Conservation (phyloP, 306 rosid species). For the Sophora flavescens region DNA sequence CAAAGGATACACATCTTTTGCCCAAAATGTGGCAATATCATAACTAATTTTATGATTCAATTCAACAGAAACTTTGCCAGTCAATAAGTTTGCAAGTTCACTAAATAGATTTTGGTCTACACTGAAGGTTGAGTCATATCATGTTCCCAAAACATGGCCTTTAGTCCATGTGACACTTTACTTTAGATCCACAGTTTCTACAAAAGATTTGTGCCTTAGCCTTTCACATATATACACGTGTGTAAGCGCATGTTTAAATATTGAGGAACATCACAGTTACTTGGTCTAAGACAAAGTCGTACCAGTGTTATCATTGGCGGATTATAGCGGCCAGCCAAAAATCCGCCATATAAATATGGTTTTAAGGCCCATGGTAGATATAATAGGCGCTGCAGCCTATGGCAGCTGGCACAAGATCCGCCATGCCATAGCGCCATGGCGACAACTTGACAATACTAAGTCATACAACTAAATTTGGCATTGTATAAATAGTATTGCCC, state of each 20-base stretch:
- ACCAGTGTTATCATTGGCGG: too few species aligned
- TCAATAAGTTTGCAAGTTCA: not conserved
- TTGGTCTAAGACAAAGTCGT: not conserved
- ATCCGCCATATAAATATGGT: too few species aligned
- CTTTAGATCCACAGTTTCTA: conserved; percentile 1
- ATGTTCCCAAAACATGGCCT: conserved; percentile 26
- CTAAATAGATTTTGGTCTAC: not conserved
- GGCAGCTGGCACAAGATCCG: too few species aligned
- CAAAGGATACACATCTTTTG: not conserved
- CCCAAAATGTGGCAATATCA: not conserved
- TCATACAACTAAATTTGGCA: not conserved
- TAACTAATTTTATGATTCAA: conserved; percentile 2
- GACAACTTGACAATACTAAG: too few species aligned
- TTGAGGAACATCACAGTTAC: conserved; percentile 2
- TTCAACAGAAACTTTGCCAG: not conserved
- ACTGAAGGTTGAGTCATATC: not conserved
- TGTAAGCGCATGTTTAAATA: not conserved
- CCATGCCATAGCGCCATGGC: too few species aligned
- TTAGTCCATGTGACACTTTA: not conserved
- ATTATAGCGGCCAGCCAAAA: too few species aligned
- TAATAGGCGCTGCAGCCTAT: too few species aligned
- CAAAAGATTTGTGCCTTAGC: not conserved
- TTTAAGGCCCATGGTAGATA: too few species aligned
- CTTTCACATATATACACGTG: not conserved
- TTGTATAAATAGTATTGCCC: not conserved